phyloP scores from a whole-genome alignment of 345 rosid genomes.

The Adansonia digitata region DNA sequence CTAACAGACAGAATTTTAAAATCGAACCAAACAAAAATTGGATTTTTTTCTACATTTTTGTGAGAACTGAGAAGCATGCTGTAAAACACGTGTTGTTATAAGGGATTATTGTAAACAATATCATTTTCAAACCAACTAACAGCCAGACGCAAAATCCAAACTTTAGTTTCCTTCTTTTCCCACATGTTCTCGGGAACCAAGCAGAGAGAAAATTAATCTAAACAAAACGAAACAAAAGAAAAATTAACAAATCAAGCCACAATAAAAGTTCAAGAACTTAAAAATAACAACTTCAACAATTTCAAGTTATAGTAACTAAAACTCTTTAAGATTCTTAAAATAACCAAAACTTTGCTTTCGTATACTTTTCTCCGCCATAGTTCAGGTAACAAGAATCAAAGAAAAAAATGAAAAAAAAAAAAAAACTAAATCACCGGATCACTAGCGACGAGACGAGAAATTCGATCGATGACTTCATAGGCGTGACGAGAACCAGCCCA shows the following conservation, averaged over 20 bases:
- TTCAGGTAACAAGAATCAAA: neutral
- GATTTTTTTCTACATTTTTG: neutral
- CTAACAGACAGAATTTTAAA: neutral
- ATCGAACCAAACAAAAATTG: neutral
- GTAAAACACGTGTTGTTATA: neutral
- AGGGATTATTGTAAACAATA: neutral
- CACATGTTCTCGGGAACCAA: conserved; percentile 4
- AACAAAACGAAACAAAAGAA: neutral
- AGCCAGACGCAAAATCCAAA: neutral
- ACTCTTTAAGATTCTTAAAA: neutral
- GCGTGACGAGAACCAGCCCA: conserved; percentile 97
- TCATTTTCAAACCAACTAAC: neutral
- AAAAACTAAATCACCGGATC: conserved; percentile 59
- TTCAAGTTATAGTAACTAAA: neutral
- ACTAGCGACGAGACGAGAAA: conserved; percentile 81
- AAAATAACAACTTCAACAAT: neutral
- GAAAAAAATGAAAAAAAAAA: neutral
- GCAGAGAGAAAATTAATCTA: neutral
- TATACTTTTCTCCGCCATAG: neutral
- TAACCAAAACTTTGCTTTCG: neutral
- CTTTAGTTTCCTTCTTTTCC: neutral
- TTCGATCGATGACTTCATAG: conserved; percentile 75
- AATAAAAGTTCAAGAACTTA: neutral
- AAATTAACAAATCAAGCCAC: neutral
- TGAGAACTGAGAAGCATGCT: neutral